Conservation (phyloP, 2,329 filamentous ascomycete genomes). For the Trichophyton mentagrophytes region DNA sequence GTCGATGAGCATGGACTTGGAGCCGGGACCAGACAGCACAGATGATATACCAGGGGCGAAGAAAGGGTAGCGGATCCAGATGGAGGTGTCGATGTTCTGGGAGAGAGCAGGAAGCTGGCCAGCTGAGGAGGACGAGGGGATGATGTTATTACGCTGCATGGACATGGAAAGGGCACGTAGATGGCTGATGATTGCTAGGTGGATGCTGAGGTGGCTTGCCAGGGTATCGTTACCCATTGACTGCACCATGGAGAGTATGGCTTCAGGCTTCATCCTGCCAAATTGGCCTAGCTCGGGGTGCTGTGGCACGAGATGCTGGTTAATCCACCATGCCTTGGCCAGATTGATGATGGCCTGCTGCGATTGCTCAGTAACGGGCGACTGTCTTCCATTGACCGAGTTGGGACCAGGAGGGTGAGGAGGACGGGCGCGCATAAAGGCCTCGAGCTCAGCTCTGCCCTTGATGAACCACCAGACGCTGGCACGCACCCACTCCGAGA, state of each 20-base stretch:
- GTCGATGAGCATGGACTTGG: slow-evolving; percentile 35
- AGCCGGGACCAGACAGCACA: slow-evolving; percentile 50
- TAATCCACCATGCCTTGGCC: slow-evolving; percentile 78
- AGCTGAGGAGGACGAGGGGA: slow-evolving; percentile 55
- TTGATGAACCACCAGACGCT: slow-evolving; percentile 83
- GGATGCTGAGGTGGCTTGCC: slow-evolving; percentile 36
- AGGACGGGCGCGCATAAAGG: slow-evolving; percentile 51
- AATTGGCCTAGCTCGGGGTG: slow-evolving; percentile 30
- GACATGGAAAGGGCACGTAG: slow-evolving; percentile 64
- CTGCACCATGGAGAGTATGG: slow-evolving; percentile 29
- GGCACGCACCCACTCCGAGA: slow-evolving; percentile 57
- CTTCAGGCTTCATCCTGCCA: slow-evolving; percentile 28
- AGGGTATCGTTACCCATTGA: slow-evolving; percentile 35
- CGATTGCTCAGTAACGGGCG: slow-evolving; percentile 31
- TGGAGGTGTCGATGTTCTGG: slow-evolving; percentile 63
- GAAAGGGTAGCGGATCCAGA: slow-evolving; percentile 68
- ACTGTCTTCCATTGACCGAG: slow-evolving; percentile 37
- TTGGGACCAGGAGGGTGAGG: slow-evolving; percentile 31
- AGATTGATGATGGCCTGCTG: slow-evolving; percentile 77
- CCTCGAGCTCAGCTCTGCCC: slow-evolving; percentile 64
- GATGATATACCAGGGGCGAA: slow-evolving; percentile 59
- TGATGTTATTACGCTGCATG: slow-evolving; percentile 70
- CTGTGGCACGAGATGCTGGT: slow-evolving; percentile 28
- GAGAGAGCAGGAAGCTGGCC: slow-evolving; percentile 52
- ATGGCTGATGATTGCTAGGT: slow-evolving; percentile 48